A percentile compares a stretch with the other conserved stretches of the same genome.
Conservation (phyloP, 768 basidiomycete genomes). For the Psilocybe cubensis region DNA sequence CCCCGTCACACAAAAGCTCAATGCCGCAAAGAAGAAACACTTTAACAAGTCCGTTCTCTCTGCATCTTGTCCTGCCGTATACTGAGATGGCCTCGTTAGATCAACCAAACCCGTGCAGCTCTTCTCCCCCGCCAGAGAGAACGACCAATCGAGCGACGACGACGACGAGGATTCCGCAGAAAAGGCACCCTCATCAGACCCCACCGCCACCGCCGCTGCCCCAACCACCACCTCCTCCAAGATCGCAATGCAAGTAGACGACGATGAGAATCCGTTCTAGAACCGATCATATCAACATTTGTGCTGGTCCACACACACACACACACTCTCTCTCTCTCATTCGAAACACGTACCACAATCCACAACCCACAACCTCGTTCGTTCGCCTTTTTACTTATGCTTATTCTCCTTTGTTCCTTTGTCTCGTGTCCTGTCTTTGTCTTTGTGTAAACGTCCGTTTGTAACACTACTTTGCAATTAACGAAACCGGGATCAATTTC, state of each 20-base stretch:
- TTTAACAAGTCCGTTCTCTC: slow-evolving; percentile 76
- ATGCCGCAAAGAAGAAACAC: slow-evolving; percentile 90
- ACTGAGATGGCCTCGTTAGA: slow-evolving; percentile 36
- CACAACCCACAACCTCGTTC: slow-evolving; percentile 9
- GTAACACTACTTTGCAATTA: slow-evolving; percentile 20
- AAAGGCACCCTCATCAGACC: slow-evolving; percentile 21
- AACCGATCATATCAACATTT: slow-evolving; percentile 11
- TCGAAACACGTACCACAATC: slow-evolving; percentile 1
- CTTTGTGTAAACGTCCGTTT: slow-evolving; percentile 26
- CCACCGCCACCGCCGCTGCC: no score
- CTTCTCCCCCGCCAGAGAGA: slow-evolving; percentile 53
- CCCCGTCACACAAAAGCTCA: slow-evolving; percentile 91
- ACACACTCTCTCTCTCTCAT: no score
- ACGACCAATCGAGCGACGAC: slow-evolving; percentile 40
- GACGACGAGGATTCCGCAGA: slow-evolving; percentile 33
- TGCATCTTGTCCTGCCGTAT: background rate
- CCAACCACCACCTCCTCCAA: no score
- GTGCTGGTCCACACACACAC: no score
- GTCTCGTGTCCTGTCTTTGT: no score
- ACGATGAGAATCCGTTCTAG: slow-evolving; percentile 80
- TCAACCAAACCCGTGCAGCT: slow-evolving; percentile 65
- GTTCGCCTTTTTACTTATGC: slow-evolving; percentile 22
- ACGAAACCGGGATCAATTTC: slow-evolving; percentile 23
- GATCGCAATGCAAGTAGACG: slow-evolving; percentile 47
- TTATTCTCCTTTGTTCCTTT: slow-evolving; percentile 21